Base-by-base conservation (phyloP, 345 rosid species). In the Excoecaria agallocha region DNA sequence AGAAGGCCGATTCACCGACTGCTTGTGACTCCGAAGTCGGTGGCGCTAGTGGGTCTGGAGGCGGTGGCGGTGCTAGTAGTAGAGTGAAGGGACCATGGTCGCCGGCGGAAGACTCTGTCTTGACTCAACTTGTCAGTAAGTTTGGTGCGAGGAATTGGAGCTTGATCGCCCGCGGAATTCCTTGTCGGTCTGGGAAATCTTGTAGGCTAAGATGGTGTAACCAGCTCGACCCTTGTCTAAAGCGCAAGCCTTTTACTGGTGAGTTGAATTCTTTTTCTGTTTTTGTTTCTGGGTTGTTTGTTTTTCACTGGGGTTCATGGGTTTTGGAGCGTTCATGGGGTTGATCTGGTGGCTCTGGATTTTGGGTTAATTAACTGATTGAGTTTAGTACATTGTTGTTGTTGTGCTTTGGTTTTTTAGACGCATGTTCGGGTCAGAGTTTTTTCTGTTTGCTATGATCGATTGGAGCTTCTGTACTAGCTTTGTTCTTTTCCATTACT, bases 181-280 rank as follows among this genome's bases (percentile, higher is more conserved):
- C 93, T 8, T 91, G 95, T 64, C 89, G 93, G 22, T 90, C 93
- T 20, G 97, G 93, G 46, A 92, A 92, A 85, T 92, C 95, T 2
- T 92, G 97, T 71, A 87, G 95, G 49, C 88, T 92, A 62, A 80
- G 91, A 9, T 90, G 97, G 97, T 92, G 97, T 75, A 90, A 92
- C 75, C 95, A 92, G 84, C 97, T 92, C 55, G 93, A 92, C 67
- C 97, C 95, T 78, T 83, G 87, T 67, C 88, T 92, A 58, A 90
- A 87, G 83, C 89, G 91, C 25, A 92, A 90, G 76, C 93, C 95
- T 72, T 90, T 92, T 75, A 86, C 92, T 63, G 93, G 95, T 92
- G 77, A 22, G 30, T 20, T 16, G 16, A 1, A 10, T 37, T 20
- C 35, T 45, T 25, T 63, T 43, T 54, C 5, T 16, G 4, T 64